Evolutionary conservation across 768 basidiomycete genomes (phyloP), one percentile per base, ranked within the genome.

Genomic region (Tulasnella sp.): DNA sequence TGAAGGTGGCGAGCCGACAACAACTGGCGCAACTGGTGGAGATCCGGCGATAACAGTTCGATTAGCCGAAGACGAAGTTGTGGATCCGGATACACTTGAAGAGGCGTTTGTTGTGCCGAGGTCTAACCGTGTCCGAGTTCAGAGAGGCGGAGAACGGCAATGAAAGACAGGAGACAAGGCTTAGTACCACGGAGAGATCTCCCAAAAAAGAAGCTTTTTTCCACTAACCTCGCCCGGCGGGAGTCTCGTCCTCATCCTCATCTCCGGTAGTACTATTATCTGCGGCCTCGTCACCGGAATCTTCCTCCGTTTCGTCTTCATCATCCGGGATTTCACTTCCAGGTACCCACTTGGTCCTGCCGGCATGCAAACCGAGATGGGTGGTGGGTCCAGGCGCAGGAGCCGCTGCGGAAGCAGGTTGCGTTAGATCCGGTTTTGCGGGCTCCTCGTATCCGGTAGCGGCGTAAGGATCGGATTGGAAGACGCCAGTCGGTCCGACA

Each of bases 301-400:
- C 75, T 31, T 39, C 67, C 38, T 70, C 49, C 34, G 58, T n/a
- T 29, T 76, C 75, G 70, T 76, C 75, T 14, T 76, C 75, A 25
- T 76, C 75, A 39, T 76, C 75, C 17, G 37, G 29, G 17, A 42
- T 54, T n/a, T 39, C 58, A 29, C 39, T 40, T 25, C 67, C 67
- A 64, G 73, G 54, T 9, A 76, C 75, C 75, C 75, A 76, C 68
- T 70, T 76, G 36, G 75, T 70, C 42, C 75, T 58, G 9, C 75
- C 75, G 36, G 75, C 75, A 25, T 40, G 75, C 67, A 71, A 40
- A 37, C 75, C 75, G 52, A 71, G 37, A 54, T 52, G 42, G 17
- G 73, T 52, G 42, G 17, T 38, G 25, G 64, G 39, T 22, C 29
- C 36, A 38, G 29, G 29, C 38, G 14, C 37, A 25, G 29, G 8